These are phyloP conservation scores for Pseudogymnoascus pannorum DNA, from an alignment of 2,329 filamentous ascomycete genomes.

Conservation along the genomic window DNA sequence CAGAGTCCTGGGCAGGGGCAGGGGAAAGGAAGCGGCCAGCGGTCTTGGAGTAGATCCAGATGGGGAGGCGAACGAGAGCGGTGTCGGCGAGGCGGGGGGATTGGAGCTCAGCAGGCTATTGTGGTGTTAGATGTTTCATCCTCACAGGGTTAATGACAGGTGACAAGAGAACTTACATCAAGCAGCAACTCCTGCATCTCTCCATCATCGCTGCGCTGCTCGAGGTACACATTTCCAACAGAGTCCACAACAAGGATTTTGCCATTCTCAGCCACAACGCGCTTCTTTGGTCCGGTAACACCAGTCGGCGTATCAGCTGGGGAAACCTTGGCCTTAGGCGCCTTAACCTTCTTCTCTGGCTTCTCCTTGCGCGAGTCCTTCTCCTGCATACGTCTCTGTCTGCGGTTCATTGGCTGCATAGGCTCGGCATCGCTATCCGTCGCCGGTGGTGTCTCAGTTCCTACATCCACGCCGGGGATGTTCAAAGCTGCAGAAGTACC, in stretches of 20 bases:
- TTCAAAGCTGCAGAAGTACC: conserved; percentile 72
- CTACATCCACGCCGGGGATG: conserved; percentile 58
- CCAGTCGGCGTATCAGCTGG: conserved; percentile 36
- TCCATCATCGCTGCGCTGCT: conserved; percentile 84
- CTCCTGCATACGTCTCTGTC: conserved; percentile 83
- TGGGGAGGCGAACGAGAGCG: conserved; percentile 69
- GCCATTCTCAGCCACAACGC: conserved; percentile 87
- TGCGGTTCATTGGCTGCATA: conserved; percentile 64
- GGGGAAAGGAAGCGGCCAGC: conserved; percentile 43
- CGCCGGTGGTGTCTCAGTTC: conserved; percentile 37
- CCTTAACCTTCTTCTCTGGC: conserved; percentile 47
- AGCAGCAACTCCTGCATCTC: conserved; percentile 76
- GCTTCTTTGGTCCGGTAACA: conserved; percentile 71
- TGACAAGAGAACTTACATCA: conserved; percentile 55
- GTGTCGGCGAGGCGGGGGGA: conserved; percentile 75
- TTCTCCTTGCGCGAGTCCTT: conserved; percentile 68
- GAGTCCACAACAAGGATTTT: conserved; percentile 92
- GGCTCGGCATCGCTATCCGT: conserved; percentile 40
- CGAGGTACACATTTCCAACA: conserved; percentile 86
- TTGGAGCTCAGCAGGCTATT: conserved; percentile 68
- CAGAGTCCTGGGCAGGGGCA: conserved; percentile 31
- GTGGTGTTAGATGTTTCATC: conserved; percentile 14
- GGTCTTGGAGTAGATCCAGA: conserved; percentile 59
- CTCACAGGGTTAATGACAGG: background rate
- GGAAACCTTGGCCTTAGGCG: conserved; percentile 38